A percentile compares a stretch with the other conserved stretches of the same genome.
phyloP scores from a whole-genome alignment of 2,329 filamentous ascomycete genomes.

The Amauroascus niger region DNA sequence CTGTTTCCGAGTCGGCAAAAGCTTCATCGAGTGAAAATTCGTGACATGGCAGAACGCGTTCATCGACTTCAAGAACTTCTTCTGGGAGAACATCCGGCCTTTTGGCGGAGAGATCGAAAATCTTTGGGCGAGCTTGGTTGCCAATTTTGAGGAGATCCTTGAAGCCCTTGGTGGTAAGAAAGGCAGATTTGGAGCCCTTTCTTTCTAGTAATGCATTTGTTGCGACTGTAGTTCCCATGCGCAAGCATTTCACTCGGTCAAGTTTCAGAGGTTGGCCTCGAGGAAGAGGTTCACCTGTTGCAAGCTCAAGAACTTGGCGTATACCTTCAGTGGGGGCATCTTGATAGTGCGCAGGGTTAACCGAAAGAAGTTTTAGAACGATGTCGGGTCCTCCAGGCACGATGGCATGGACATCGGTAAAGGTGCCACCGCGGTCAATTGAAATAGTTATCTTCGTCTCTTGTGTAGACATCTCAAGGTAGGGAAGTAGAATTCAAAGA shows the following conservation, averaged over 20 bases:
- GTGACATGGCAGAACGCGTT: slow-evolving; percentile 51
- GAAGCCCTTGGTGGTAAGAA: slow-evolving; percentile 82
- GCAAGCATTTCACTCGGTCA: slow-evolving; percentile 46
- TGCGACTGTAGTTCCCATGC: slow-evolving; percentile 90
- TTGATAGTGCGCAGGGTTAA: slow-evolving; percentile 24
- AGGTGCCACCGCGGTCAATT: slow-evolving; percentile 36
- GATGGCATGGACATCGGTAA: slow-evolving; percentile 25
- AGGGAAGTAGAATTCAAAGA: background rate
- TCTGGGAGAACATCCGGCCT: slow-evolving; percentile 82
- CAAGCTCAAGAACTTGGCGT: slow-evolving; percentile 58
- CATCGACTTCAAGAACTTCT: slow-evolving; percentile 73
- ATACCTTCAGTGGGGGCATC: slow-evolving; percentile 64
- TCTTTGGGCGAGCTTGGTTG: slow-evolving; percentile 79
- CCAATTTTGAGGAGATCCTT: slow-evolving; percentile 79
- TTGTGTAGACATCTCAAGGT: slow-evolving; percentile 1
- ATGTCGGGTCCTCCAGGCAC: slow-evolving; percentile 21
- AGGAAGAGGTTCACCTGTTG: slow-evolving; percentile 29
- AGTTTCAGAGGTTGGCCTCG: slow-evolving; percentile 30
- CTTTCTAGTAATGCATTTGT: slow-evolving; percentile 83
- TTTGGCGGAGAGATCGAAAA: slow-evolving; percentile 79
- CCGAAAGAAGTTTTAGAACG: slow-evolving; percentile 27
- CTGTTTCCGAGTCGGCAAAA: slow-evolving; percentile 46
- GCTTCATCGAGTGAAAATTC: slow-evolving; percentile 13
- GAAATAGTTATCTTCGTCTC: slow-evolving; percentile 12
- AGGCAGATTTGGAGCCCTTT: slow-evolving; percentile 77